Evolutionary conservation across 2,329 filamentous ascomycete genomes (phyloP).

Genomic region (Chaetoscypha palmicola): DNA sequence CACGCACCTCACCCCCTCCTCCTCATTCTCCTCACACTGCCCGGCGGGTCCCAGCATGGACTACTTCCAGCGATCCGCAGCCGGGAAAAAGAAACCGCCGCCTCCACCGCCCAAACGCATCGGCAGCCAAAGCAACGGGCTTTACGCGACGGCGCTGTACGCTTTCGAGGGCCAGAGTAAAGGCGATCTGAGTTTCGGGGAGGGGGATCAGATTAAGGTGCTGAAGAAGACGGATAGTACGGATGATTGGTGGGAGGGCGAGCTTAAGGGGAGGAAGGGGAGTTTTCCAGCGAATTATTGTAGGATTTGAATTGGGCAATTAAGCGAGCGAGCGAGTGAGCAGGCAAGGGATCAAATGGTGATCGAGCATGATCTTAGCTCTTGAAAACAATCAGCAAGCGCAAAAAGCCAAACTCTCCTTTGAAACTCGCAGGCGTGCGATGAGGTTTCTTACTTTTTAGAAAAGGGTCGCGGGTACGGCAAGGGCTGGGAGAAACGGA

Average conservation of each 20-base stretch:
- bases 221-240: slow-evolving; percentile 71
- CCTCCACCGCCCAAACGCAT: slow-evolving; percentile 59
- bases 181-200: slow-evolving; percentile 66
- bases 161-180: slow-evolving; percentile 62
- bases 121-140: slow-evolving; percentile 38
- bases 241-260: slow-evolving; percentile 86
- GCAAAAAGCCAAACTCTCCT: too few species aligned
- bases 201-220: slow-evolving; percentile 72
- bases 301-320: slow-evolving; percentile 33
- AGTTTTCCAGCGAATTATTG: slow-evolving; percentile 83
- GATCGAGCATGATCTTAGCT: too few species aligned
- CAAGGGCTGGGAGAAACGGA: background rate
- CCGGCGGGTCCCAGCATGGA: slow-evolving; percentile 25
- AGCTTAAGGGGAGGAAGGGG: slow-evolving; percentile 60
- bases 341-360: too few species aligned
- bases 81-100: slow-evolving; percentile 65
- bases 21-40: slow-evolving; percentile 24
- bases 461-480: background rate
- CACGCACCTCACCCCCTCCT: slow-evolving; percentile 21
- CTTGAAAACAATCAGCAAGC: too few species aligned
- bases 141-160: slow-evolving; percentile 59
- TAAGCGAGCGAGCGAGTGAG: too few species aligned
- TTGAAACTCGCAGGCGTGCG: background rate
- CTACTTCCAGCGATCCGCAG: slow-evolving; percentile 31
- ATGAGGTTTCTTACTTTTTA: background rate